These are phyloP conservation scores for Phytopythium vexans DNA, from an alignment of 352 stramenopile species.

Conservation along the genomic window DNA sequence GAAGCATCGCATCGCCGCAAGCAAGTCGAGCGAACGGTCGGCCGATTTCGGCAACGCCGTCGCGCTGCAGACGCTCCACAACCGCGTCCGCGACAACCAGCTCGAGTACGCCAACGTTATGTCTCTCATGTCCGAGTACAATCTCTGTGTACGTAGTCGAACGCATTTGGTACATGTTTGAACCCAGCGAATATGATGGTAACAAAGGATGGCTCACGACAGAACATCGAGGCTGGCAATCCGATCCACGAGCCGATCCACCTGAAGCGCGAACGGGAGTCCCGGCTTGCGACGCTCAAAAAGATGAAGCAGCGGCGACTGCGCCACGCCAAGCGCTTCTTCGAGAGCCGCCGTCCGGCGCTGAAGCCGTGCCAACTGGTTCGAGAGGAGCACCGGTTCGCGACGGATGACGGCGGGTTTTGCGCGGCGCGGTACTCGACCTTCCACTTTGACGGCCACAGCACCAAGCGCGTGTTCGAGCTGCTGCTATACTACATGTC, in stretches of 20 bases:
- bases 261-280: constrained; percentile 13
- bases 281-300: constrained; percentile 11
- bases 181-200: neutral
- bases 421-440: constrained; percentile 48
- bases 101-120: constrained; percentile 17
- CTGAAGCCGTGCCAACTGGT: constrained; percentile 23
- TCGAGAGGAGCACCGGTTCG: constrained; percentile 40
- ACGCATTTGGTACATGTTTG: neutral
- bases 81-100: constrained; percentile 17
- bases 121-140: constrained; percentile 27
- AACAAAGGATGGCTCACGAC: too few species aligned
- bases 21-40: neutral
- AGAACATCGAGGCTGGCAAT: constrained; percentile 23
- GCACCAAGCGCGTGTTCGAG: constrained; percentile 40
- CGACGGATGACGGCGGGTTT: constrained; percentile 34
- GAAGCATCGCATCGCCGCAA: constrained; percentile 11
- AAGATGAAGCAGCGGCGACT: constrained; percentile 22
- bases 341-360: constrained; percentile 16
- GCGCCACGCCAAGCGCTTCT: constrained; percentile 21
- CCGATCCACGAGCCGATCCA: constrained; percentile 28
- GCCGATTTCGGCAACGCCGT: constrained; percentile 3
- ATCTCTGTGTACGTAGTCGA: constrained; percentile 17
- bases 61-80: constrained; percentile 10
- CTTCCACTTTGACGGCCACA: constrained; percentile 38
- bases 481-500: constrained; percentile 42